Conservation (phyloP, 2,329 filamentous ascomycete genomes). For the Penicillium aurantiogriseum region DNA sequence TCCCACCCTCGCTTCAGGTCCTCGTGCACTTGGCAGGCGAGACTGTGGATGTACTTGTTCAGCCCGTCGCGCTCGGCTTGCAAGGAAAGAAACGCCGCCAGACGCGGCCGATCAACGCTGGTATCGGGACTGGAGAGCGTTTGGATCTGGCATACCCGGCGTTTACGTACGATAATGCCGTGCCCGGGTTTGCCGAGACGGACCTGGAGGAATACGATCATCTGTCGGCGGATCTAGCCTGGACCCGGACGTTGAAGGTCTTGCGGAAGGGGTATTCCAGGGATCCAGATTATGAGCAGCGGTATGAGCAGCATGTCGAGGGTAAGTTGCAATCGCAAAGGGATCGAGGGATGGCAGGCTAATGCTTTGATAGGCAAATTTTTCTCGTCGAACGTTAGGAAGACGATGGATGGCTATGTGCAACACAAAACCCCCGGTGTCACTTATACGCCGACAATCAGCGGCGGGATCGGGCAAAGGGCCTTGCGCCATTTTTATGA, state of each 20-base stretch:
- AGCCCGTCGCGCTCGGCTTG: slow-evolving; percentile 53
- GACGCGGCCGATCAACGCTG: slow-evolving; percentile 50
- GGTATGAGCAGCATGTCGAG: slow-evolving; percentile 39
- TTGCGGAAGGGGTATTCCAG: slow-evolving; percentile 60
- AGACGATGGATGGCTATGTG: slow-evolving; percentile 34
- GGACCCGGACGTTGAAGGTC: slow-evolving; percentile 61
- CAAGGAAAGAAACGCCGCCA: slow-evolving; percentile 52
- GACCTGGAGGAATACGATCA: slow-evolving; percentile 67
- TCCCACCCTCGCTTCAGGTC: slow-evolving; percentile 45
- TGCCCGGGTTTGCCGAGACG: slow-evolving; percentile 68
- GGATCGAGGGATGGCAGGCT: not conserved
- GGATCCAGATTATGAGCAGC: slow-evolving; percentile 37
- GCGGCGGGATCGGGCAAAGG: slow-evolving; percentile 43
- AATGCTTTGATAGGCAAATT: slow-evolving; percentile 28
- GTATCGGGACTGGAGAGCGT: slow-evolving; percentile 51
- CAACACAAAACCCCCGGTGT: slow-evolving; percentile 30
- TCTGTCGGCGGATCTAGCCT: slow-evolving; percentile 64
- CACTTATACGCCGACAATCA: slow-evolving; percentile 39
- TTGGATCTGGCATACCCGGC: slow-evolving; percentile 34
- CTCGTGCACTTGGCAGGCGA: slow-evolving; percentile 58
- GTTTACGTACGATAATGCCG: slow-evolving; percentile 56
- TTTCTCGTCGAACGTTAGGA: slow-evolving; percentile 32
- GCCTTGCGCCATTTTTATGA: slow-evolving; percentile 54
- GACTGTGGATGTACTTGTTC: slow-evolving; percentile 50
- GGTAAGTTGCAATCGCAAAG: slow-evolving; percentile 18